Conservation (phyloP, 495 filamentous ascomycete genomes). For the Endocarpon pusillum region DNA sequence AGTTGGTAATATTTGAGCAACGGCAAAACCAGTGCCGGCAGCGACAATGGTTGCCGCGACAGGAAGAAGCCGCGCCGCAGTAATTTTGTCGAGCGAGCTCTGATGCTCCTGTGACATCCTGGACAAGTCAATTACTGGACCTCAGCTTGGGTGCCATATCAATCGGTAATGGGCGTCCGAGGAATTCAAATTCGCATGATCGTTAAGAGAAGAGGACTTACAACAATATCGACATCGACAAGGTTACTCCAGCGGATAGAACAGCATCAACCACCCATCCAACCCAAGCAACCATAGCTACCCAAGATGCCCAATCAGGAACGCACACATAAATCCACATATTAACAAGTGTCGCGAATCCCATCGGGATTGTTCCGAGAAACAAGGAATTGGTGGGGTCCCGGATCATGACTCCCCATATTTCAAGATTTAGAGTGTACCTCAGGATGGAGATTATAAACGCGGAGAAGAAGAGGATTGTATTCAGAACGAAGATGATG, state of each 20-base stretch:
- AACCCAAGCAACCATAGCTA: slow-evolving; percentile 20
- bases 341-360: slow-evolving; percentile 33
- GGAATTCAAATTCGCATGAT: background rate
- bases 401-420: slow-evolving; percentile 28
- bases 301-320: slow-evolving; percentile 23
- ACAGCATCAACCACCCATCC: slow-evolving; percentile 30
- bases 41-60: slow-evolving; percentile 31
- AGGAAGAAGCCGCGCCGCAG: slow-evolving; percentile 28
- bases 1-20: slow-evolving; percentile 7
- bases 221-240: slow-evolving; percentile 27
- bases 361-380: slow-evolving; percentile 30
- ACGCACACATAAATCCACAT: slow-evolving; percentile 29
- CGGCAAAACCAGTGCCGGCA: slow-evolving; percentile 22
- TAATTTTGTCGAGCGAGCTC: slow-evolving; percentile 23
- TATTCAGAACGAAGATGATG: slow-evolving; percentile 28
- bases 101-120: slow-evolving; percentile 24
- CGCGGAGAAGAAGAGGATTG: slow-evolving; percentile 22
- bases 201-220: slow-evolving; percentile 7
- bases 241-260: slow-evolving; percentile 20
- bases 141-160: too few relatives aligned
- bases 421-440: slow-evolving; percentile 28
- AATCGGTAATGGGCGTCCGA: background rate
- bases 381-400: slow-evolving; percentile 30
- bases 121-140: too few relatives aligned
- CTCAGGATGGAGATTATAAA: slow-evolving; percentile 23